Evolutionary conservation across 2,329 filamentous ascomycete species (phyloP).

Genomic region (Pseudocercospora fijiensis): DNA sequence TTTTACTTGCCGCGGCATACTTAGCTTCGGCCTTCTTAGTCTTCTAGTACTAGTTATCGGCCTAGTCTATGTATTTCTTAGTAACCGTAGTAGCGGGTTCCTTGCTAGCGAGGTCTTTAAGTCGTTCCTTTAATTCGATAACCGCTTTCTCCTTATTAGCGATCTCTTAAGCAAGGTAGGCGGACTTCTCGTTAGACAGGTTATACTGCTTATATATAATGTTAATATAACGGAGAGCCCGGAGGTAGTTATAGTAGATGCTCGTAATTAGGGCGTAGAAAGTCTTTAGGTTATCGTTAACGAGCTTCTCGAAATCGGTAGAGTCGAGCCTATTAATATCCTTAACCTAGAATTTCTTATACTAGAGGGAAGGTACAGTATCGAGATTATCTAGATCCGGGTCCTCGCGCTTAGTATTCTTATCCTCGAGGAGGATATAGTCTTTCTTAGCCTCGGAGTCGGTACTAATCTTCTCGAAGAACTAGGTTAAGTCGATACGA

Average conservation of each 20-base stretch:
- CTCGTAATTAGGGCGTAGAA: not conserved
- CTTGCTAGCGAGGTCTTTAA: not conserved
- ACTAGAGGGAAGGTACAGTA: not conserved
- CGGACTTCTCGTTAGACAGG: not conserved
- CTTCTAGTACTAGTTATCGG: not conserved
- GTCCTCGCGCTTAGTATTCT: not conserved
- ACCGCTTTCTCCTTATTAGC: not conserved
- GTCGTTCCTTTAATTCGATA: not conserved
- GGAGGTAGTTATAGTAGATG: not conserved
- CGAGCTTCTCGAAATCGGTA: not conserved
- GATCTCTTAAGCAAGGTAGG: not conserved
- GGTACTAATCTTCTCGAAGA: not conserved
- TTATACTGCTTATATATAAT: not conserved
- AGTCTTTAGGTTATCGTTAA: not conserved
- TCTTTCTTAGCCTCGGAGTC: not conserved
- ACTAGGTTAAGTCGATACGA: not conserved
- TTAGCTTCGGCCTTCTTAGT: not conserved
- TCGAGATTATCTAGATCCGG: not conserved
- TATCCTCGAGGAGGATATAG: not conserved
- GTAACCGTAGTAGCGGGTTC: not conserved
- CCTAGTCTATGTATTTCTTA: not conserved
- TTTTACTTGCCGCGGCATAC: not conserved
- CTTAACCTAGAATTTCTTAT: not conserved
- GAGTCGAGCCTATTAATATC: not conserved
- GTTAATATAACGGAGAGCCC: not conserved